phyloP scores from a whole-genome alignment of 345 rosid genomes.

The Nasturtium officinale region DNA sequence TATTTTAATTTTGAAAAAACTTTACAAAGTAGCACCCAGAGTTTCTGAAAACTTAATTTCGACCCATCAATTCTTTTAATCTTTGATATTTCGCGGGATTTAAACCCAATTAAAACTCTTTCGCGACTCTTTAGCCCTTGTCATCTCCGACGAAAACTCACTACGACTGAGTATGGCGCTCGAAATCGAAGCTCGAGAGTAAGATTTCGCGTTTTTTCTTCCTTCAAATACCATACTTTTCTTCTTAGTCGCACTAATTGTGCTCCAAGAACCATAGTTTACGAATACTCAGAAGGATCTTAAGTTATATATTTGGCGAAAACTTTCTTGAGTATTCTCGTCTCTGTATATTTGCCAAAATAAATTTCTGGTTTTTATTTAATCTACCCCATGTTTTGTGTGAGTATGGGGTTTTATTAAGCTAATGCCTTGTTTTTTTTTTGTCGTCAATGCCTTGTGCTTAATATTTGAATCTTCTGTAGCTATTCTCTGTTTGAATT shows the following conservation, averaged over 20 bases:
- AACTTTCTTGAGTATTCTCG: not conserved
- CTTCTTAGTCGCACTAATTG: not conserved
- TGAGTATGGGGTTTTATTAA: not conserved
- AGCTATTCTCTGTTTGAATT: not conserved
- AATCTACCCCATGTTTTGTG: not conserved
- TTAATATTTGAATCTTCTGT: not conserved
- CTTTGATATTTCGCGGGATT: not conserved
- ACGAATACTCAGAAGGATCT: conserved; percentile 27
- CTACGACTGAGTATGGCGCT: conserved; percentile 55
- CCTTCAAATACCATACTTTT: not conserved
- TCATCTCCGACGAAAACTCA: conserved; percentile 36
- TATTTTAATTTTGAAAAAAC: not conserved
- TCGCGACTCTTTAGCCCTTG: not conserved
- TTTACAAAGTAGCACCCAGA: not conserved
- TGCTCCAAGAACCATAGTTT: conserved; percentile 10
- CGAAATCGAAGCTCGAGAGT: conserved; percentile 99
- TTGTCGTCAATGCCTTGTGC: no score
- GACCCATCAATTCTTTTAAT: not conserved
- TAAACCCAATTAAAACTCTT: conserved; percentile 9
- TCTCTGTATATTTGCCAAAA: not conserved
- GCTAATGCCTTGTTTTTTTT: conserved; percentile 3
- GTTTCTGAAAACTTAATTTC: not conserved
- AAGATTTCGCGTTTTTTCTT: conserved; percentile 32
- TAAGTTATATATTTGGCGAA: conserved; percentile 26
- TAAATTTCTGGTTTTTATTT: not conserved